Percentiles rank a stretch among this genome's conserved stretches.
phyloP scores from a whole-genome alignment of 176 grass and related monocot genomes.

The Zea luxurians region DNA sequence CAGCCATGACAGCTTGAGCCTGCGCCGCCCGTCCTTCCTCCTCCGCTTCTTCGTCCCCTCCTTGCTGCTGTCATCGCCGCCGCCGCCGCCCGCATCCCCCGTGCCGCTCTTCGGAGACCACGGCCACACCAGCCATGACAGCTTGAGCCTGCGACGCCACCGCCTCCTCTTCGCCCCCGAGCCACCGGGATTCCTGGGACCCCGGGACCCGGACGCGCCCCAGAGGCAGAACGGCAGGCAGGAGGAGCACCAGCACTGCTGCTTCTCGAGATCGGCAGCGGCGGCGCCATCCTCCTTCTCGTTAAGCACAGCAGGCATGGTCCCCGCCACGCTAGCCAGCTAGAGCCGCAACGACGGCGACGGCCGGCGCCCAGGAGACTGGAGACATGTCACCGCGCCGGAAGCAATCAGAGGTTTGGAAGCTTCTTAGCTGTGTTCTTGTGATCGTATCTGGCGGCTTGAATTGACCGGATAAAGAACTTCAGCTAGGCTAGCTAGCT shows the following conservation, averaged over 20 bases:
- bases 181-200: neutral
- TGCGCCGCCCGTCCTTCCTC: neutral
- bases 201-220: neutral
- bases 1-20: conserved; percentile 16
- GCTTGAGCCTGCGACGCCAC: neutral
- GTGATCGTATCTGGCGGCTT: neutral
- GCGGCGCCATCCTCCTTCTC: neutral
- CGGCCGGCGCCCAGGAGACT: neutral
- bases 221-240: conserved; percentile 34
- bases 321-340: neutral
- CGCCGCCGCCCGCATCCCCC: neutral
- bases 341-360: neutral
- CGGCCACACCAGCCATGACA: conserved; percentile 24
- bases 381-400: conserved; percentile 1
- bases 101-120: neutral
- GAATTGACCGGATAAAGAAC: neutral
- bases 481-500: neutral
- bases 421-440: neutral
- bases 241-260: neutral
- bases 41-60: neutral
- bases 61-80: neutral
- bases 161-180: neutral
- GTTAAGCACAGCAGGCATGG: neutral
- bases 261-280: neutral
- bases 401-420: neutral